phyloP scores from a whole-genome alignment of 2,329 filamentous ascomycete species.

The Colletotrichum musae region DNA sequence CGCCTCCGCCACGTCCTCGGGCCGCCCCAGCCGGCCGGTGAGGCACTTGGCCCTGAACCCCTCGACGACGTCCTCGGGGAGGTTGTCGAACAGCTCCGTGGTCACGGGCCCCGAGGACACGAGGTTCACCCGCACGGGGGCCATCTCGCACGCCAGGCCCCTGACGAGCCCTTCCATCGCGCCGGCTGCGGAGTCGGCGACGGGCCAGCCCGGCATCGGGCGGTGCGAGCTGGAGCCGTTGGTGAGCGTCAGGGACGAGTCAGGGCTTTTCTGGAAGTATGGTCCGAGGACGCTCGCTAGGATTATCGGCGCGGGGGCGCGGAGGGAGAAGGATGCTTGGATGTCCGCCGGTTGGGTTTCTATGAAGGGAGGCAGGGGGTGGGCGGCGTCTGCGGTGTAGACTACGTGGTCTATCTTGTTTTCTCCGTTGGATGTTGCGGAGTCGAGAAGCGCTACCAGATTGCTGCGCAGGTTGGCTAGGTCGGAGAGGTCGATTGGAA shows the following conservation, averaged over 20 bases:
- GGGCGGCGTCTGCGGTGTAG: conserved; percentile 27
- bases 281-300: background rate
- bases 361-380: background rate
- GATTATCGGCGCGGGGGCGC: conserved; percentile 17
- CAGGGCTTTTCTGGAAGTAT: background rate
- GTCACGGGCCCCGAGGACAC: conserved; percentile 22
- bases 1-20: conserved; percentile 59
- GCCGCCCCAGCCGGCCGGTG: conserved; percentile 13
- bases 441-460: background rate
- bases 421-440: background rate
- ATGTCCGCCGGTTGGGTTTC: background rate
- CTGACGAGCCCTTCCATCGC: conserved; percentile 21
- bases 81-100: conserved; percentile 11
- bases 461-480: conserved; percentile 7
- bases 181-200: conserved; percentile 10
- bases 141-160: conserved; percentile 12
- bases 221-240: conserved; percentile 27
- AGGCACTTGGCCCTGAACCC: conserved; percentile 17
- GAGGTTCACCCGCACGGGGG: conserved; percentile 7
- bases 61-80: conserved; percentile 12
- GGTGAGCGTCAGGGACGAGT: conserved; percentile 27
- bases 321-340: conserved; percentile 6
- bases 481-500: conserved; percentile 19
- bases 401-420: conserved; percentile 19
- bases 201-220: conserved; percentile 25